Base-by-base conservation (phyloP, 495 filamentous ascomycete genomes). In the Ascodesmis nigricans region DNA sequence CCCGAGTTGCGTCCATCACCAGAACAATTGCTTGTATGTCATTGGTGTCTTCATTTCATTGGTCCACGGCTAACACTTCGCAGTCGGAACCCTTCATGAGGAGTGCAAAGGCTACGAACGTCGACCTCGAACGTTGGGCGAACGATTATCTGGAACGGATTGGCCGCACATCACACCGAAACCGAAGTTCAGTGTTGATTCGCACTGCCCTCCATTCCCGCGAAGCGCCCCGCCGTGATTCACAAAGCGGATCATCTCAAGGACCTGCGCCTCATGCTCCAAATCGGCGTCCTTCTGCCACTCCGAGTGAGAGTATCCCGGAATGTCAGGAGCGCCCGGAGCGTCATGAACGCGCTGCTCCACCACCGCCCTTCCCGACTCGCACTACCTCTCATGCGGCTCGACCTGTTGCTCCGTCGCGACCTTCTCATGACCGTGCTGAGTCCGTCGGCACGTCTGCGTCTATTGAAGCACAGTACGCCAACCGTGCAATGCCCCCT, bases 1-100 rank as follows among this genome's bases (percentile, higher is more conserved):
- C 73, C 87, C 0, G 78, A 80, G 20, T 66, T 77, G 45, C 70
- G 87, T 23, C 90, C 87, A 14, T 91, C 87, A 0, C 87, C 90
- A 3, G 75, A 80, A 43, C 75, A 95, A 43, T 69, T 97, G 26
- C 67, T 50, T 21, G 38, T 37, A 41, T 20, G 33, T 24, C 22
- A 24, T 11, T n/a, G n/a, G n/a, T n/a, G n/a, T n/a, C n/a, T n/a
- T n/a, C n/a, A n/a, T 9, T n/a, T 3, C n/a, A n/a, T n/a, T n/a
- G n/a, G n/a, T n/a, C n/a, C n/a, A n/a, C n/a, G n/a, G n/a, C 25
- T 44, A 22, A 29, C 23, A 19, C 5, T 5, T 29, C n/a, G 8
- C 32, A 43, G 41, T 45, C 46, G 16, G 47, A 52, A 25, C 38
- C 47, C 0, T 52, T 52, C n/a, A 52, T 52, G 48, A 35, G 48